These are phyloP conservation scores for Globisporangium spiculum DNA, from an alignment of 352 stramenopile genomes.

Conservation along the genomic window DNA sequence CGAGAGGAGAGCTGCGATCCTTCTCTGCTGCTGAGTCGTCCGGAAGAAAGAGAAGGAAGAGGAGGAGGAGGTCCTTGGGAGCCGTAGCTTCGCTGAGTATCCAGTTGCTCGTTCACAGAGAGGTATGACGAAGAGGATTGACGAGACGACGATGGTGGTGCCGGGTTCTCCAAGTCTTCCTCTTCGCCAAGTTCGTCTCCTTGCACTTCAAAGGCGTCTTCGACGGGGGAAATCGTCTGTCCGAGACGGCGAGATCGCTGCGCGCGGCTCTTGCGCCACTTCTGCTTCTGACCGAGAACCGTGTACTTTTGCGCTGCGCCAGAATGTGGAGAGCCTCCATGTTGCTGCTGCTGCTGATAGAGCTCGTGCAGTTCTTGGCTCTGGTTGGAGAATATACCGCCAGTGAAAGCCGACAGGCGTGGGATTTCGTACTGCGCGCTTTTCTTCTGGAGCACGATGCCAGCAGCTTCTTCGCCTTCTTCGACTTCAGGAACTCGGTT, in stretches of 20 bases:
- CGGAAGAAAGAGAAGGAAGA: conserved; percentile 8
- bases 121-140: conserved; percentile 4
- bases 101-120: conserved; percentile 5
- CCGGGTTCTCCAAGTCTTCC: conserved; percentile 15
- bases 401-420: background rate
- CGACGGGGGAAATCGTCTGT: conserved; percentile 43
- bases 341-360: conserved; percentile 20
- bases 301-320: conserved; percentile 31
- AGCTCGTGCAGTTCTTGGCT: conserved; percentile 8
- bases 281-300: conserved; percentile 60
- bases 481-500: conserved; percentile 15
- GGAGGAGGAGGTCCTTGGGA: background rate
- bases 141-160: conserved; percentile 18
- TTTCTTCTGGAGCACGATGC: conserved; percentile 13
- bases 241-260: conserved; percentile 27
- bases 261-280: conserved; percentile 49
- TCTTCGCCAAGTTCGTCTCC: conserved; percentile 11
- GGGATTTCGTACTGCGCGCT: conserved; percentile 16
- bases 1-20: conserved; percentile 12
- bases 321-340: conserved; percentile 29
- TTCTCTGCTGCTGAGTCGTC: conserved; percentile 22
- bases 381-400: conserved; percentile 7
- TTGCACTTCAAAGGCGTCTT: conserved; percentile 14
- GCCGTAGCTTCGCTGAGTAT: background rate
- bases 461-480: conserved; percentile 6